Evolutionary conservation across 495 filamentous ascomycete species (phyloP).

Genomic region (Cryomyces minteri): DNA sequence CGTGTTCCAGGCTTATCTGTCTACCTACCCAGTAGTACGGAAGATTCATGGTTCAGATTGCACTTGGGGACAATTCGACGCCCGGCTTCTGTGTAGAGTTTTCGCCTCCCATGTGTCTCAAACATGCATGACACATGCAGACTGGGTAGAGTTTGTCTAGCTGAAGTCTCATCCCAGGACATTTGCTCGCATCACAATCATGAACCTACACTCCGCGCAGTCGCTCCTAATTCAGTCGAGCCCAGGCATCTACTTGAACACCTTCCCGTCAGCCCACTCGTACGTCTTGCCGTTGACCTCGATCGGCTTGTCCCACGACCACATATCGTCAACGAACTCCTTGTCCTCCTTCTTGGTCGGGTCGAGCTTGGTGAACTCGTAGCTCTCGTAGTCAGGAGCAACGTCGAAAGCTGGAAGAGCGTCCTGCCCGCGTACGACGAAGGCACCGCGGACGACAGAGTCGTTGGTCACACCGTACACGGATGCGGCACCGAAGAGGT

Average conservation of each 20-base stretch:
- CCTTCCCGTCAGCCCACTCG: constrained; percentile 71
- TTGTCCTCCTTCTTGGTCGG: constrained; percentile 61
- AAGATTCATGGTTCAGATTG: too few relatives aligned
- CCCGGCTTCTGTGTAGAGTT: too few relatives aligned
- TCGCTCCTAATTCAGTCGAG: too few relatives aligned
- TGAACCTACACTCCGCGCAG: background rate
- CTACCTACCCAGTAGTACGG: too few relatives aligned
- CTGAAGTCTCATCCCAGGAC: background rate
- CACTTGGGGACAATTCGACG: too few relatives aligned
- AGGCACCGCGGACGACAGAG: constrained; percentile 77
- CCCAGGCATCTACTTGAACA: constrained; percentile 70
- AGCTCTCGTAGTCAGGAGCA: constrained; percentile 93
- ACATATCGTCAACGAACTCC: constrained; percentile 70
- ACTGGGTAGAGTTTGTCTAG: too few relatives aligned
- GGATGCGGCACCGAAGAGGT: constrained; percentile 81
- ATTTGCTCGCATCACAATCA: background rate
- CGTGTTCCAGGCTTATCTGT: too few relatives aligned
- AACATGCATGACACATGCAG: too few relatives aligned
- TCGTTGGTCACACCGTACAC: constrained; percentile 80
- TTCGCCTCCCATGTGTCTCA: too few relatives aligned
- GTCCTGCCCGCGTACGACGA: constrained; percentile 86
- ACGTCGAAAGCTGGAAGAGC: constrained; percentile 77
- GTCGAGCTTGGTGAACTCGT: constrained; percentile 91
- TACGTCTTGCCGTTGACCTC: constrained; percentile 65
- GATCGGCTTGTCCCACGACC: constrained; percentile 76